These are phyloP conservation scores for Amauroascus verrucosus DNA, from an alignment of 2,329 filamentous ascomycete genomes.

Conservation along the genomic window DNA sequence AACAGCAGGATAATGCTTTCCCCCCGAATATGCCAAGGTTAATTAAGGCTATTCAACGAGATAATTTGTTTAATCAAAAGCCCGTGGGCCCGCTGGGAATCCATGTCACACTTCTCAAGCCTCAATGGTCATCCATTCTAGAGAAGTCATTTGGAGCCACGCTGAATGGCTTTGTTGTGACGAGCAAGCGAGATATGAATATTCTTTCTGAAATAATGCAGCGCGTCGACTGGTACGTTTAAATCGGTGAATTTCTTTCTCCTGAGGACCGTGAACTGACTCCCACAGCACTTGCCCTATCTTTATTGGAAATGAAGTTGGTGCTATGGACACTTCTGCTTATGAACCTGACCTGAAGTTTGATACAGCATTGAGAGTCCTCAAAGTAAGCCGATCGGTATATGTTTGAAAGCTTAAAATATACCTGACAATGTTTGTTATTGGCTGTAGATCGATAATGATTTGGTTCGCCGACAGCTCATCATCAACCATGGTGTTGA, in stretches of 20 bases:
- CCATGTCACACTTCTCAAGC: conserved; percentile 64
- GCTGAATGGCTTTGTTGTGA: conserved; percentile 72
- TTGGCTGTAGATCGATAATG: conserved; percentile 56
- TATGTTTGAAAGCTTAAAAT: not conserved
- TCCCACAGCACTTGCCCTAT: conserved; percentile 44
- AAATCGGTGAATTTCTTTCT: not conserved
- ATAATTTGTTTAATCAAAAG: conserved; percentile 55
- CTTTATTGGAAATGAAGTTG: conserved; percentile 50
- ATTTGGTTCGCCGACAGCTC: conserved; percentile 65
- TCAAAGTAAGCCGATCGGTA: conserved; percentile 46
- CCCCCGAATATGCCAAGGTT: conserved; percentile 53
- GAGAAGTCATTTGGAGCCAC: conserved; percentile 63
- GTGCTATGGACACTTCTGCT: conserved; percentile 47
- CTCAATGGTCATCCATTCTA: conserved; percentile 72
- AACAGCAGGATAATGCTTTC: conserved; percentile 55
- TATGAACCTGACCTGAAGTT: conserved; percentile 64
- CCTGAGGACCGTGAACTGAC: conserved; percentile 5
- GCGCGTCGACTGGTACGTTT: conserved; percentile 41
- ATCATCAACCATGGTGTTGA: conserved; percentile 78
- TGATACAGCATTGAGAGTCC: conserved; percentile 66
- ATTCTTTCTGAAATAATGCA: conserved; percentile 57
- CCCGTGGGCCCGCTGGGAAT: conserved; percentile 78
- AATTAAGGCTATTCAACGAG: conserved; percentile 57
- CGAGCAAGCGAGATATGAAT: conserved; percentile 63
- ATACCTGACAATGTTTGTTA: not conserved